Base-by-base conservation (phyloP, 2,329 filamentous ascomycete genomes). In the Sporothrix curviconia region DNA sequence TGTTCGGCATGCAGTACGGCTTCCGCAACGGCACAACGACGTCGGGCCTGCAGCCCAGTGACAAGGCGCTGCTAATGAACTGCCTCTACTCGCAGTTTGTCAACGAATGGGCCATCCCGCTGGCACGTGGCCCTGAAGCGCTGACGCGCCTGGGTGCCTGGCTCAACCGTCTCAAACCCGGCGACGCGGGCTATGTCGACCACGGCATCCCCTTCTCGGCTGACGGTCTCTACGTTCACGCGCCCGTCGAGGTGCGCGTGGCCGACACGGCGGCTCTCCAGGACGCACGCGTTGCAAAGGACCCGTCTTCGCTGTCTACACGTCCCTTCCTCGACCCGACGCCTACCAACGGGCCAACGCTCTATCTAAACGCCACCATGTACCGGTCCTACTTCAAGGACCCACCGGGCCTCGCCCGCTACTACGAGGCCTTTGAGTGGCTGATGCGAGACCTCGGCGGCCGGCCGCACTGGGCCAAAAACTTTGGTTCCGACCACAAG, bases 61-160 rank as follows among this genome's bases (percentile, higher is more conserved):
- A 87, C 59, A 77, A 86, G 62, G 92, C 91, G 12, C 81, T 97
- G 46, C 78, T 96, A 54, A 92, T 99, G 89, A 94, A 99, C 75
- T 99, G 94, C 67, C 81, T 97, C 6, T 99, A 96, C 76, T 92
- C 89, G n/a, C 94, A 99, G 69, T 96, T 90, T 66, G 94, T 99
- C 63, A 96, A 99, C 70, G 94, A 99, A 70, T 99, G 94, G 94
- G 92, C 92, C 0, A 80, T 99, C 7, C 92, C 94, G 1, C 78
- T 99, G 1, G 77, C 84, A 62, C 87, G 87, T 64, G 94, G 94
- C 0, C 92, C 92, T 14, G 92, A 96, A 72, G 92, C 90, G 7
- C 82, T 99, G 43, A 80, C 77, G 32, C 84, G 94, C 9, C 79
- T 99, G 12, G 89, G 86, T 39, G 87, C 89, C 49, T 99, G 94